Evolutionary conservation across 2,329 filamentous ascomycete genomes (phyloP).

Genomic region (Fusarium nematophilum): DNA sequence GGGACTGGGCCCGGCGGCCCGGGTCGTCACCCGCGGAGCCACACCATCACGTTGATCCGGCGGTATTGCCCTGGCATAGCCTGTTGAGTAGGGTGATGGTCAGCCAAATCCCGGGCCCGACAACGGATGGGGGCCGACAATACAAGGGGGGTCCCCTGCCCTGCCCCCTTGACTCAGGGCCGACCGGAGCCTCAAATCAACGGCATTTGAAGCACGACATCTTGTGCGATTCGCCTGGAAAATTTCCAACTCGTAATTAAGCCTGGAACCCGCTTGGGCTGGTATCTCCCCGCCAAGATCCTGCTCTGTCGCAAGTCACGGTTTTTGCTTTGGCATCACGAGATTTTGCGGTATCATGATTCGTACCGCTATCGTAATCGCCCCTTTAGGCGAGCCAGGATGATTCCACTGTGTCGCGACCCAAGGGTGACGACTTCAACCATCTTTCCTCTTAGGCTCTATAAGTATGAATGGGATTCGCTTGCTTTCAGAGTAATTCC

Average conservation of each 20-base stretch:
- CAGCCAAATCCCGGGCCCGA: constrained; percentile 10
- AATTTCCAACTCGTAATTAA: background rate
- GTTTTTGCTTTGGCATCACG: constrained; percentile 26
- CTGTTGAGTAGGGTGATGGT: constrained; percentile 7
- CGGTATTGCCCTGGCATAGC: constrained; percentile 10
- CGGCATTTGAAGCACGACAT: constrained; percentile 34
- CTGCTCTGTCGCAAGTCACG: constrained; percentile 15
- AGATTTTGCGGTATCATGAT: constrained; percentile 36
- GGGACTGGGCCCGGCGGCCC: constrained; percentile 32
- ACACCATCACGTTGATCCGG: constrained; percentile 30
- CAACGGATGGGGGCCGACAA: constrained; percentile 5
- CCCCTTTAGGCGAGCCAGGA: constrained; percentile 27
- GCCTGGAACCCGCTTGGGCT: constrained; percentile 24
- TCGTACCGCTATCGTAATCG: constrained; percentile 31
- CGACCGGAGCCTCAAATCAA: constrained; percentile 33
- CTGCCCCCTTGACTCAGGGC: background rate
- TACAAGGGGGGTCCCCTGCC: background rate
- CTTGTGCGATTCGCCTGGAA: background rate
- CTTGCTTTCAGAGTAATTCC: constrained; percentile 4
- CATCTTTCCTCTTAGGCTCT: background rate
- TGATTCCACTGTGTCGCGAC: constrained; percentile 16
- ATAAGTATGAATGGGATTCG: constrained; percentile 24
- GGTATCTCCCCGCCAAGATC: constrained; percentile 15
- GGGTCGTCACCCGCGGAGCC: constrained; percentile 28
- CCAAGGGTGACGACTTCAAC: background rate